Evolutionary conservation across 352 stramenopile genomes (phyloP).

Genomic region (Phytophthora niederhauseri): DNA sequence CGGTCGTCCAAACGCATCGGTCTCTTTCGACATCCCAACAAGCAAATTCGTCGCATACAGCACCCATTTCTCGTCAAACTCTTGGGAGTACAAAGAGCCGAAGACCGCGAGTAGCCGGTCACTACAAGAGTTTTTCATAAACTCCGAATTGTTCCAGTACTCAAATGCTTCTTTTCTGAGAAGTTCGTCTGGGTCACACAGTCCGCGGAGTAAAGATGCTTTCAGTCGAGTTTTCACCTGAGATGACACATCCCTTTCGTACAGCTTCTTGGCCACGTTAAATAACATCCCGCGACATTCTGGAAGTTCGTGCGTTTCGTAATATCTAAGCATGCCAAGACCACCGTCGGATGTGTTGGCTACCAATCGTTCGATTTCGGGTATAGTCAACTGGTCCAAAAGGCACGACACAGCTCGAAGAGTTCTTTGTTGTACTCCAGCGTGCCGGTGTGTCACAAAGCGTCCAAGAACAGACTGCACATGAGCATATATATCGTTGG

Average conservation of each 20-base stretch:
- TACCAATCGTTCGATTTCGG: constrained; percentile 38
- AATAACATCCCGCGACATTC: constrained; percentile 51
- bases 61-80: constrained; percentile 67
- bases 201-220: constrained; percentile 48
- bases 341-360: constrained; percentile 35
- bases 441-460: constrained; percentile 61
- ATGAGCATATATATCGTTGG: constrained; percentile 54
- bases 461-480: constrained; percentile 50
- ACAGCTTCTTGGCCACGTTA: constrained; percentile 44
- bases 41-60: constrained; percentile 73
- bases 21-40: constrained; percentile 40
- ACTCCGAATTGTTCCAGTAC: constrained; percentile 53
- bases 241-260: constrained; percentile 29
- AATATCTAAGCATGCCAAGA: constrained; percentile 46
- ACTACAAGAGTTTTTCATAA: constrained; percentile 41
- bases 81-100: constrained; percentile 43
- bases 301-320: constrained; percentile 42
- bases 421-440: constrained; percentile 48
- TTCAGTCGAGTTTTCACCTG: constrained; percentile 31
- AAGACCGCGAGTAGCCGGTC: constrained; percentile 66
- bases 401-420: constrained; percentile 53
- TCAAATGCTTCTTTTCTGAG: constrained; percentile 46
- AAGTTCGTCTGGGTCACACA: constrained; percentile 54
- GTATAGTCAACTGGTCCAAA: constrained; percentile 36
- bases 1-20: constrained; percentile 31